phyloP scores from a whole-genome alignment of 148 eudicot species.

The Polygonum maritimum region DNA sequence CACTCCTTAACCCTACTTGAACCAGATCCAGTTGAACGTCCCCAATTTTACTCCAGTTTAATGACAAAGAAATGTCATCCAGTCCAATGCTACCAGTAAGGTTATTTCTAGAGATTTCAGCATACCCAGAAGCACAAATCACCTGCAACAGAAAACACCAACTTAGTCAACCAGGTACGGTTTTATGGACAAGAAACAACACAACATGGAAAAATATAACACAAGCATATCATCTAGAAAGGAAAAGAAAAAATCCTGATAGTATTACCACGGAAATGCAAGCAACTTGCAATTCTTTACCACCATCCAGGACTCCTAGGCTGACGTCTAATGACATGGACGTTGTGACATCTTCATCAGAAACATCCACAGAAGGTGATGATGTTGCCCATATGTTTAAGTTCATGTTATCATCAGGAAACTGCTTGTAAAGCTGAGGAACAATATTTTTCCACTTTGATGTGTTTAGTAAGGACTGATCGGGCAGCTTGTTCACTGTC shows the following conservation, averaged over 20 bases:
- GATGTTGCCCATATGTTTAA: constrained; percentile 49
- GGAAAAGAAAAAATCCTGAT: not conserved
- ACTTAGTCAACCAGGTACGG: not conserved
- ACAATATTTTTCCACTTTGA: constrained; percentile 68
- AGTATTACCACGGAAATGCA: constrained; percentile 68
- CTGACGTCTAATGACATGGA: constrained; percentile 48
- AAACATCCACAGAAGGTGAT: constrained; percentile 43
- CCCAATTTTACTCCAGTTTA: constrained; percentile 81
- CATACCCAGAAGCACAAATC: constrained; percentile 51
- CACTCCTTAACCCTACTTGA: constrained; percentile 34
- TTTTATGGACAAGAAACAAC: not conserved
- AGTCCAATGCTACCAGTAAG: constrained; percentile 51
- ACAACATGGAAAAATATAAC: not conserved
- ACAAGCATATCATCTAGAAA: not conserved
- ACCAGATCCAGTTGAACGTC: constrained; percentile 40
- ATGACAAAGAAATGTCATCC: constrained; percentile 42
- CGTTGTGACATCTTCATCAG: constrained; percentile 28
- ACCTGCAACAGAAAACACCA: constrained; percentile 30
- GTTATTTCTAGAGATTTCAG: constrained; percentile 49
- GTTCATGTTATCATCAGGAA: constrained; percentile 58
- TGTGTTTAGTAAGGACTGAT: constrained; percentile 70
- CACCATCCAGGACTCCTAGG: constrained; percentile 52
- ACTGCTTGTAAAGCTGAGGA: constrained; percentile 65
- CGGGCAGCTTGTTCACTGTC: constrained; percentile 58
- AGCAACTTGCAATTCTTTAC: constrained; percentile 51